phyloP scores from a whole-genome alignment of 257 asterid genomes.

The Nicotiana otophora region DNA sequence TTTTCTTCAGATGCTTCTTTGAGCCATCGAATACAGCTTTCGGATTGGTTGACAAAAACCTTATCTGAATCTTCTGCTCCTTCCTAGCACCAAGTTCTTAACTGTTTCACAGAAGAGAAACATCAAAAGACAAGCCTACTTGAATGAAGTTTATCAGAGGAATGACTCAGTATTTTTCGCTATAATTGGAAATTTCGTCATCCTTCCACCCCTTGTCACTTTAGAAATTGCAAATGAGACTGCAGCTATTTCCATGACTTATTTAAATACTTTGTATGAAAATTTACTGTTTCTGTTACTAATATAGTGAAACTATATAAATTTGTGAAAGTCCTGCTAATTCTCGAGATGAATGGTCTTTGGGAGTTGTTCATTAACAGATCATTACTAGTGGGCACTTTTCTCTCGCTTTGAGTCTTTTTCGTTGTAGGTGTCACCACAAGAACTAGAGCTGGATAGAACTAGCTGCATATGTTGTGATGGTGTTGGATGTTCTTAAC shows the following conservation, averaged over 20 bases:
- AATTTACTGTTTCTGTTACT: neutral
- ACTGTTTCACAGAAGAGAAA: slow-evolving; percentile 83
- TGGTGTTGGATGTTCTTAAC: no score
- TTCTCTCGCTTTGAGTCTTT: neutral
- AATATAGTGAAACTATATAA: neutral
- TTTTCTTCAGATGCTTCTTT: no score
- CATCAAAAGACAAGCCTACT: slow-evolving; percentile 60
- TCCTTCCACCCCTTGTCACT: slow-evolving; percentile 65
- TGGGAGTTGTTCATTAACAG: neutral
- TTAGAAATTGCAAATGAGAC: slow-evolving; percentile 76
- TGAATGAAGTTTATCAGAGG: slow-evolving; percentile 73
- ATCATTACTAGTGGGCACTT: neutral
- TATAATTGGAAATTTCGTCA: slow-evolving; percentile 66
- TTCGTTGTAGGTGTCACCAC: neutral
- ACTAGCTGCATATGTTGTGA: no score
- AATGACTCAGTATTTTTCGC: slow-evolving; percentile 73
- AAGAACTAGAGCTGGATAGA: neutral
- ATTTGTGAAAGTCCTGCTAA: neutral
- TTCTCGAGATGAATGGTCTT: neutral
- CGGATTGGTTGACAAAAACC: no score
- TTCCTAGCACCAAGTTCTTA: slow-evolving; percentile 48
- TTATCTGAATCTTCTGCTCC: no score
- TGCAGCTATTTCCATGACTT: slow-evolving; percentile 78
- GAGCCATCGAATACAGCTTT: no score
- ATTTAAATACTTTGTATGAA: neutral